A percentile compares a stretch with the other conserved stretches of the same genome.
phyloP scores from a whole-genome alignment of 202 grass and related monocot species.

The Musa balbisiana region DNA sequence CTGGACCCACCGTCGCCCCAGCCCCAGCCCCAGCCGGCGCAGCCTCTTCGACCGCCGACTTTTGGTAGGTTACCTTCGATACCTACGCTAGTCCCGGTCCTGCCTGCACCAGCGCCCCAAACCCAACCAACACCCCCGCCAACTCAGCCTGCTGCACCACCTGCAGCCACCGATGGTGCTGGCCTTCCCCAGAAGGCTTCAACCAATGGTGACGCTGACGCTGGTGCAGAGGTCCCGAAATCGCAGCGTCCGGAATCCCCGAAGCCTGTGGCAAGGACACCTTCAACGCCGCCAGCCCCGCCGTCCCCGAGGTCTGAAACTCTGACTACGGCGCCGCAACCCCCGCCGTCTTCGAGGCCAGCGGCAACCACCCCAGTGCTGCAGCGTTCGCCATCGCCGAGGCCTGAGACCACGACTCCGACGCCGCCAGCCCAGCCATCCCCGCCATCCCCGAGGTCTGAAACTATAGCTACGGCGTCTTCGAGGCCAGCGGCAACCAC shows the following conservation, averaged over 20 bases:
- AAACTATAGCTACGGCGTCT: neutral
- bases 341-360: neutral
- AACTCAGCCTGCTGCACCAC: neutral
- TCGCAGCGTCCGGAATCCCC: too few relatives aligned
- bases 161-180: neutral
- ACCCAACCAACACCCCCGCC: neutral
- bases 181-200: too few relatives aligned
- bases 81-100: too few relatives aligned
- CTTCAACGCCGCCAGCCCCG: neutral
- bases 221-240: neutral
- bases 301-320: neutral
- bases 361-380: neutral
- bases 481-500: neutral
- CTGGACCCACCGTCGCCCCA: neutral
- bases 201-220: neutral
- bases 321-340: neutral
- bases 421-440: neutral
- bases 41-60: neutral
- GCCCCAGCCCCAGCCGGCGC: neutral
- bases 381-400: neutral
- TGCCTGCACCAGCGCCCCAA: neutral
- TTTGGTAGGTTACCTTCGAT: too few relatives aligned
- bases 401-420: neutral
- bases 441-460: neutral
- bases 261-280: too few relatives aligned